Base-by-base conservation (phyloP, 2,329 filamentous ascomycete genomes). In the Ceratocystis eucalypticola region DNA sequence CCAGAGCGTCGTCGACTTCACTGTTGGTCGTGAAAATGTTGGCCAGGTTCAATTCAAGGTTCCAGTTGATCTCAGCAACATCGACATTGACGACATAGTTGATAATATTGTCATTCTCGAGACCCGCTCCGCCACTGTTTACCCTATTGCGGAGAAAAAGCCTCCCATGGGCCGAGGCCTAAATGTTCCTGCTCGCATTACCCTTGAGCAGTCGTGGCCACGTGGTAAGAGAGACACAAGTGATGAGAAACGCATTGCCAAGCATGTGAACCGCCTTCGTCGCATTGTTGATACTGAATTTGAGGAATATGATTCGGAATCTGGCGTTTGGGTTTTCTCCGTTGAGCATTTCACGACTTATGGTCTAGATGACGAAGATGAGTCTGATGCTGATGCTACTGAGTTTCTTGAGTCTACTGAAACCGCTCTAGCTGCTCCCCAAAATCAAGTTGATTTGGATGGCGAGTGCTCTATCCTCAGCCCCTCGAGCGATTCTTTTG, bases 261-360 rank as follows among this genome's bases (percentile, higher is more conserved):
- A 91, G 76, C 94, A 99, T 75, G 77, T 96, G 66, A 84, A 88
- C 68, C 87, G 89, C 65, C 83, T 99, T 28, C 88, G 86, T 79
- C 84, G 83, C 67, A 91, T 96, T 46, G 78, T 79, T 7, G 87
- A 90, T 74, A 97, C 94, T 0, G 84, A 85, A 3, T 97, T 96
- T 71, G 80, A 92, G 71, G 81, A 82, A 71, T 99, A 96, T 75
- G 83, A 95, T 69, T 79, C 81, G 67, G 81, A 89, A 1, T 91
- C 86, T 64, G 94, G 93, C 64, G 83, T 89, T 61, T 99, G 95
- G 95, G 84, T 84, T 15, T 99, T 99, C 78, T 85, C 80, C 8
- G 94, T 99, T n/a, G 86, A 93, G 72, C 94, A 99, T 75, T 99
- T 95, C 75, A 97, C 93, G 1, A 96, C 91, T 1, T 99, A 99